Base-by-base conservation (phyloP, 73 alveolate genomes). In the Tetrahymena borealis region DNA sequence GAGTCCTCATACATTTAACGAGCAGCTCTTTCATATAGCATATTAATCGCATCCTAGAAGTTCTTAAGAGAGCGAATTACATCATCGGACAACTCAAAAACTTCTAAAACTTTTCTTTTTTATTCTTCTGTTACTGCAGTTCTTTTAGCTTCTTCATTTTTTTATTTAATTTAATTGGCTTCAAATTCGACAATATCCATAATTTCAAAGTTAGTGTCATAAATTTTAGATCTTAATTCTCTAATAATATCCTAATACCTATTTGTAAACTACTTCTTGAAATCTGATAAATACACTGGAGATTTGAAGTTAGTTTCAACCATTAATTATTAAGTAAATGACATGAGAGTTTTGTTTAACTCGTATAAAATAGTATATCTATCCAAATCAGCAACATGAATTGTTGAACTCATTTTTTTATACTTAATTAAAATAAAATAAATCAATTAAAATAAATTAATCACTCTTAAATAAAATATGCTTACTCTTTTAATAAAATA, bases 171-270 rank as follows among this genome's bases (percentile, higher is more conserved):
- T 93, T 39, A 12, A 79, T 93, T 93, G 11, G 91, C 93, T 85
- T 93, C 95, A 32, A 38, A 60, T 16, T 93, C 95, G 4, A 93
- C 91, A 90, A 93, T 93, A 40, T 93, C 95, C 95, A 93, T 93
- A 39, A 93, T 93, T 60, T 60, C 91, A 85, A 39, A 93, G 91
- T 93, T 91, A 1, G 91, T 90, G 79, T 93, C 95, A 85, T 93
- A 93, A 91, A 93, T 93, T 39, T 92, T 93, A 13, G 95, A 79
- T n/a, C 91, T 93, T 35, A 93, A n/a, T 40, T 93, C 95, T 40
- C 95, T 93, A 11, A 93, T 93, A 3, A 92, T 92, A 85, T 93
- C 95, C 16, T 32, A 85, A 18, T 41, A 79, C 37, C 91, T 93
- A 40, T 38, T 79, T 28, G 78, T 93, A 85, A 79, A 78, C 39